Percentiles rank a stretch among this genome's conserved stretches.
Conservation (phyloP, 441 rosid genomes). For the Pelargonium citronellum region DNA sequence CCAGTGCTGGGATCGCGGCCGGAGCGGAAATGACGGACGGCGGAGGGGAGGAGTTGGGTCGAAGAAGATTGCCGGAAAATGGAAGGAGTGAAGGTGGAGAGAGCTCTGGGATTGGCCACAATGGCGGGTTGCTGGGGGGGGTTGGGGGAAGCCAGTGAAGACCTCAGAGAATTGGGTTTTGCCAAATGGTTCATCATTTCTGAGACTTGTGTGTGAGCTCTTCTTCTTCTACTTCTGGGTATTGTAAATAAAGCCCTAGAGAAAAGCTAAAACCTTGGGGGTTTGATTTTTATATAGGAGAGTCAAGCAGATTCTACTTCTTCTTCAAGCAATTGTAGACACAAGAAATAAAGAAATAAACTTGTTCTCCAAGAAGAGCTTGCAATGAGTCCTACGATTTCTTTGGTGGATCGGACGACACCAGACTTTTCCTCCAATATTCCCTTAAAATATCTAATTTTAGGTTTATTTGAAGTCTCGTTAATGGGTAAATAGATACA, state of each 20-base stretch:
- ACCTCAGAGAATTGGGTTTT: constrained; percentile 10
- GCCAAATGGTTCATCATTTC: constrained; percentile 10
- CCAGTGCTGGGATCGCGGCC: constrained; percentile 36
- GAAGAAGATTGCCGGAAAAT: constrained; percentile 17
- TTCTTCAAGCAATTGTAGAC: neutral
- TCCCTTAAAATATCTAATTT: too few species aligned
- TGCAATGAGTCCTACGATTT: too few species aligned
- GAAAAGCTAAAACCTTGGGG: constrained; percentile 1
- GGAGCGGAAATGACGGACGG: constrained; percentile 46
- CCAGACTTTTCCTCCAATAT: too few species aligned
- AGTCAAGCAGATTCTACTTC: neutral
- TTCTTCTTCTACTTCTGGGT: too few species aligned
- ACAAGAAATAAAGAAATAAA: neutral
- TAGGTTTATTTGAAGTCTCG: too few species aligned
- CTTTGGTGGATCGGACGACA: too few species aligned
- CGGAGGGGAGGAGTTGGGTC: constrained; percentile 22
- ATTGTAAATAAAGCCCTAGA: constrained; percentile 18
- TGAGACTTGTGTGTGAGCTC: too few species aligned
- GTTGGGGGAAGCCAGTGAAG: constrained; percentile 1
- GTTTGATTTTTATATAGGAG: neutral
- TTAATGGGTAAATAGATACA: too few species aligned
- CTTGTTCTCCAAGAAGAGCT: neutral
- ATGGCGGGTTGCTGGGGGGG: constrained; percentile 9
- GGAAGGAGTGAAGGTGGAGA: constrained; percentile 16
- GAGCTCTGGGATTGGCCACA: constrained; percentile 1